A percentile compares a stretch with the other conserved stretches of the same genome.
Conservation (phyloP, 1,284 basidiomycete genomes). For the Polyporus tsugae region DNA sequence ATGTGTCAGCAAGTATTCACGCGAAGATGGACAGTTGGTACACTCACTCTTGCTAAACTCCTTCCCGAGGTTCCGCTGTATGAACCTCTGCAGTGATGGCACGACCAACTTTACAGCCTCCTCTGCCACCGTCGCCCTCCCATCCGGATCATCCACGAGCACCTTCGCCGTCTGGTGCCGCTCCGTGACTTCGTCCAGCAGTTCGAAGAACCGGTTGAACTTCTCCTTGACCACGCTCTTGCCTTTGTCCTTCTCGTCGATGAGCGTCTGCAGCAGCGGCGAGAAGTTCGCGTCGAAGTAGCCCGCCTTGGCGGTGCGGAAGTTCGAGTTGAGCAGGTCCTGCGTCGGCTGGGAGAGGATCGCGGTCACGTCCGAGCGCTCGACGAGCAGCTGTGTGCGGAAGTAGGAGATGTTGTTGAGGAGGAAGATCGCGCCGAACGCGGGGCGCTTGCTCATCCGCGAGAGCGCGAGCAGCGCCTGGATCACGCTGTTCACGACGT, state of each 20-base stretch:
- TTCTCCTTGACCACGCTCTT: conserved; percentile 79
- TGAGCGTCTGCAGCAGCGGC: conserved; percentile 74
- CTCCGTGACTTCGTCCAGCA: conserved; percentile 79
- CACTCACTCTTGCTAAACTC: conserved; percentile 84
- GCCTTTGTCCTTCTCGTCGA: conserved; percentile 71
- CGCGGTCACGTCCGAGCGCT: conserved; percentile 51
- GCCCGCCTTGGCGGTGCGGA: conserved; percentile 78
- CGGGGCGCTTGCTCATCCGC: conserved; percentile 67
- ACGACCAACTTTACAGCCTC: conserved; percentile 80
- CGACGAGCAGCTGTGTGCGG: conserved; percentile 61
- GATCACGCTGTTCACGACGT: conserved; percentile 70
- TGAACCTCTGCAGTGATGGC: conserved; percentile 75
- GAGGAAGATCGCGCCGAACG: conserved; percentile 77
- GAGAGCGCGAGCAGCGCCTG: conserved; percentile 68
- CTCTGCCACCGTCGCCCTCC: conserved; percentile 64
- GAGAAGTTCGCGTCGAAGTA: conserved; percentile 86
- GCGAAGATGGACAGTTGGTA: not conserved
- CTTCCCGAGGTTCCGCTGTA: conserved; percentile 76
- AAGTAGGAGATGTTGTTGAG: conserved; percentile 81
- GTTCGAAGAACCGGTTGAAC: conserved; percentile 79
- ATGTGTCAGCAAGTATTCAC: conserved; percentile 12
- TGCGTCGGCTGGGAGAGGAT: conserved; percentile 68
- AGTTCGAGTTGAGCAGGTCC: conserved; percentile 70
- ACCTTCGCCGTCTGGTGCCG: conserved; percentile 71
- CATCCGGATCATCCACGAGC: conserved; percentile 74